A percentile compares a stretch with the other conserved stretches of the same genome.
These are phyloP conservation scores for Umbelopsis sp. DNA, from an alignment of 192 early-diverging fungal species.

Conservation along the genomic window DNA sequence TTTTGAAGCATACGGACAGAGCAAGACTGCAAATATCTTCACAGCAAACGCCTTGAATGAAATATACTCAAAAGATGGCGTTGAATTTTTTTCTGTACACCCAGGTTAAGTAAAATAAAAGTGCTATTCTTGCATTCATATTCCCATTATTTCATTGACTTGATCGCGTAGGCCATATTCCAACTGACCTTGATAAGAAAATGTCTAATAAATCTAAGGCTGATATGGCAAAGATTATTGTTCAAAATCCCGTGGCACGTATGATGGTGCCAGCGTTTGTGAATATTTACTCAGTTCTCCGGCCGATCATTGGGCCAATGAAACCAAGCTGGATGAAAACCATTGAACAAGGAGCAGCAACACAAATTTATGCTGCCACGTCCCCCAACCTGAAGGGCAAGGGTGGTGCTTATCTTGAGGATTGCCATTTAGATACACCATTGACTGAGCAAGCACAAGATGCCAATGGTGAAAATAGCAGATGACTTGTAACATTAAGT, in stretches of 20 bases:
- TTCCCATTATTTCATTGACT: not conserved
- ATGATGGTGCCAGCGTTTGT: not conserved
- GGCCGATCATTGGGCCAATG: not conserved
- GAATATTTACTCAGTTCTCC: not conserved
- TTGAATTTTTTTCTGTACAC: constrained; percentile 16
- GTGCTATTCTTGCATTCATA: not conserved
- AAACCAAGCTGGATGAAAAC: constrained; percentile 21
- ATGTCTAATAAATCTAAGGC: not conserved
- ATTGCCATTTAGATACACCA: constrained; percentile 20
- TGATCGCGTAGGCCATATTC: not conserved
- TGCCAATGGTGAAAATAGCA: constrained; percentile 1
- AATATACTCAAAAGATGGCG: not conserved
- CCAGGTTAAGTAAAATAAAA: not conserved
- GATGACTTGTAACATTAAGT: not conserved
- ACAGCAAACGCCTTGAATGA: constrained; percentile 33
- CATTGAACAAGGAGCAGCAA: constrained; percentile 34
- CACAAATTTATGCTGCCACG: constrained; percentile 25
- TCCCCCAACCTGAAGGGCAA: constrained; percentile 35
- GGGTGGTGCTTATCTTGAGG: constrained; percentile 42
- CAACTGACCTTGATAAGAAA: not conserved
- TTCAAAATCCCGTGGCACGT: not conserved
- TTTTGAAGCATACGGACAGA: constrained; percentile 25
- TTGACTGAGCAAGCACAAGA: constrained; percentile 29
- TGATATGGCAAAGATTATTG: not conserved
- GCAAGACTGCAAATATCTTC: constrained; percentile 56